These are phyloP conservation scores for Lanmaoa rubissima DNA, from an alignment of 768 basidiomycete species.

Conservation along the genomic window DNA sequence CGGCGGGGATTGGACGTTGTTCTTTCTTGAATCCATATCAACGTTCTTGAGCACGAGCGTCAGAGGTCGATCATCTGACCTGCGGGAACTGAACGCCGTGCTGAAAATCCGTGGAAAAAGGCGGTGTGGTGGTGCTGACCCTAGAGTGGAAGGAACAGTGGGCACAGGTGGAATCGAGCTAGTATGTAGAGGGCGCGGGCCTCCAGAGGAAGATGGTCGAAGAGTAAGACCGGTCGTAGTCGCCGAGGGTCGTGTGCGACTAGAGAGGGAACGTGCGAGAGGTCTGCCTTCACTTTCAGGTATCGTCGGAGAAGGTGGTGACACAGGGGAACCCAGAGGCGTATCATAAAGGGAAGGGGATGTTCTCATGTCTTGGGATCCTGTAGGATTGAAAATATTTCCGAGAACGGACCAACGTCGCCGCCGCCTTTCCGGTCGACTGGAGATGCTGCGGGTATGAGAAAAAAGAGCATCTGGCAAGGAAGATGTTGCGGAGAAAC, in stretches of 20 bases:
- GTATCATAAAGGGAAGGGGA: conserved; percentile 26
- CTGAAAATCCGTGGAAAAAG: conserved; percentile 72
- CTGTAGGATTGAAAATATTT: conserved; percentile 37
- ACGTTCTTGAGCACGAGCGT: conserved; percentile 34
- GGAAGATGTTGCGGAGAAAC: conserved; percentile 42
- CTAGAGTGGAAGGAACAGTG: conserved; percentile 30
- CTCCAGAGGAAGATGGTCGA: conserved; percentile 38
- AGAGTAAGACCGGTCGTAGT: conserved; percentile 11
- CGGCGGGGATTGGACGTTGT: conserved; percentile 30
- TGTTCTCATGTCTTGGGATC: conserved; percentile 25
- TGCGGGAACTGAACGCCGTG: conserved; percentile 57
- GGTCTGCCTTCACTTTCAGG: conserved; percentile 17
- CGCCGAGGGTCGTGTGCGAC: conserved; percentile 14
- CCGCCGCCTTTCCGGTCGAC: conserved; percentile 43
- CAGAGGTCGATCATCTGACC: conserved; percentile 54
- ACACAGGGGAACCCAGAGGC: conserved; percentile 18
- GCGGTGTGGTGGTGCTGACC: conserved; percentile 47
- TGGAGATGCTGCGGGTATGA: conserved; percentile 30
- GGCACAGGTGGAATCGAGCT: conserved; percentile 21
- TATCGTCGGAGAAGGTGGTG: conserved; percentile 19
- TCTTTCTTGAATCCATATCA: conserved; percentile 42
- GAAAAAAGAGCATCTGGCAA: conserved; percentile 44
- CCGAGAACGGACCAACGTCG: conserved; percentile 75
- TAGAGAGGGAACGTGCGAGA: conserved; percentile 29
- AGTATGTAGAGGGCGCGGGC: conserved; percentile 24